phyloP scores from a whole-genome alignment of 768 basidiomycete species.

The Clitopilus passeckerianus region DNA sequence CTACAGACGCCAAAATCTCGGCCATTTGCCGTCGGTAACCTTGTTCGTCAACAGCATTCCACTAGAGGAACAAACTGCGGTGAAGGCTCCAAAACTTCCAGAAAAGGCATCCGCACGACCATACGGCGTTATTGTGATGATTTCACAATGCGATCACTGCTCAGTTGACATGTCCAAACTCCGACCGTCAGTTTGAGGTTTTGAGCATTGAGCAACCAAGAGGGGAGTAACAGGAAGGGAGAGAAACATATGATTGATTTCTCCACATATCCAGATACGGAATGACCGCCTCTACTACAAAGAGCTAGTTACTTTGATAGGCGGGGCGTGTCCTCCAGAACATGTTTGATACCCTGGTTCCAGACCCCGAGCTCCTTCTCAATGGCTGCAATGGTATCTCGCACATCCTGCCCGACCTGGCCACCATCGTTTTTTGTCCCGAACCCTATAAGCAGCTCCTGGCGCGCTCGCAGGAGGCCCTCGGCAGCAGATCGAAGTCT shows the following conservation, averaged over 20 bases:
- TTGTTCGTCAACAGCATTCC: not conserved
- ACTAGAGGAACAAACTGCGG: not conserved
- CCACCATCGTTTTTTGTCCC: slow-evolving; percentile 69
- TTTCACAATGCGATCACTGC: not conserved
- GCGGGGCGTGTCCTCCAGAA: slow-evolving; percentile 35
- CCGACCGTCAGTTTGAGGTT: not conserved
- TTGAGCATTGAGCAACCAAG: not conserved
- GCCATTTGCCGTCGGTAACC: not conserved
- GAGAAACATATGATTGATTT: not conserved
- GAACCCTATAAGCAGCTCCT: slow-evolving; percentile 67
- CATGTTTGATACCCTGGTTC: slow-evolving; percentile 58
- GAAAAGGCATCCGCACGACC: not conserved
- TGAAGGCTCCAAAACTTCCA: not conserved
- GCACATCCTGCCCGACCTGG: slow-evolving; percentile 57
- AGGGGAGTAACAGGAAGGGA: not conserved
- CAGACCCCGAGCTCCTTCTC: slow-evolving; percentile 75
- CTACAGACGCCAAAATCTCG: not conserved
- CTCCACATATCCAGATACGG: not conserved
- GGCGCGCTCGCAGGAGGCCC: slow-evolving; percentile 55
- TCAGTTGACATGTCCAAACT: not conserved
- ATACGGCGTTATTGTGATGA: not conserved
- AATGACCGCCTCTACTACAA: not conserved
- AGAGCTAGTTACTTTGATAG: not conserved
- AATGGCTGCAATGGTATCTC: slow-evolving; percentile 52
- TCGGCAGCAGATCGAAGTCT: slow-evolving; percentile 63